Evolutionary conservation across 2,329 filamentous ascomycete species (phyloP), one percentile per base, ranked within the genome.

Genomic region (Aciculosporium take): DNA sequence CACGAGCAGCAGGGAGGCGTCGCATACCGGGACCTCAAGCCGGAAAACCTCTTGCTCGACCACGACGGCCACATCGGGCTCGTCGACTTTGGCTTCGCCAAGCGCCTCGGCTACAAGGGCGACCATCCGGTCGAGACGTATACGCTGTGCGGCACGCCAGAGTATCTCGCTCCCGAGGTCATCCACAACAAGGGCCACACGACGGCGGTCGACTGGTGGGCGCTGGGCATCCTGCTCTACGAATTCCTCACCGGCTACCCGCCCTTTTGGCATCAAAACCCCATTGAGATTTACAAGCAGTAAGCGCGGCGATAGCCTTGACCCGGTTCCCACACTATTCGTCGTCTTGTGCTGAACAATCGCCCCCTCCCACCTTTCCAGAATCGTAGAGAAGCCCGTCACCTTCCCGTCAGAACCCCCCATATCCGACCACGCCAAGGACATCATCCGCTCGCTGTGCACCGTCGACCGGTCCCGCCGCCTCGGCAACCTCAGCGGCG

Each of bases 121-220:
- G 64, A 67, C 35, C 60, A 62, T 25, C 66, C 68, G 5, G 66
- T 68, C 38, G 83, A 88, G 62, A 88, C 84, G 5, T 89, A 88
- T 53, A 89, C 84, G 3, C 70, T 89, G 23, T 89, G 84, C 60
- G 84, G 84, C 39, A 89, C 84, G 2, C 84, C 84, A 35, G 84
- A 89, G 56, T 89, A 89, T 58, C 75, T 89, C 35, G 84, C 84
- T 2, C 84, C 84, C 5, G 84, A 89, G 63, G 84, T 89, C 32
- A 88, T 89, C 50, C 76, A 85, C 49, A 87, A 85, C 57, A 86
- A 84, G 56, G 84, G 81, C 10, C 77, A 81, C 54, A 79, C 74
- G 3, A 78, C 74, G 2, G 82, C 84, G 12, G 84, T 89, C 28
- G 84, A 89, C 65, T 89, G 84, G 84, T 89, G 84, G 84, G 84